Evolutionary conservation across 805 yeast species (phyloP).

Genomic region (Candida nitratophila): DNA sequence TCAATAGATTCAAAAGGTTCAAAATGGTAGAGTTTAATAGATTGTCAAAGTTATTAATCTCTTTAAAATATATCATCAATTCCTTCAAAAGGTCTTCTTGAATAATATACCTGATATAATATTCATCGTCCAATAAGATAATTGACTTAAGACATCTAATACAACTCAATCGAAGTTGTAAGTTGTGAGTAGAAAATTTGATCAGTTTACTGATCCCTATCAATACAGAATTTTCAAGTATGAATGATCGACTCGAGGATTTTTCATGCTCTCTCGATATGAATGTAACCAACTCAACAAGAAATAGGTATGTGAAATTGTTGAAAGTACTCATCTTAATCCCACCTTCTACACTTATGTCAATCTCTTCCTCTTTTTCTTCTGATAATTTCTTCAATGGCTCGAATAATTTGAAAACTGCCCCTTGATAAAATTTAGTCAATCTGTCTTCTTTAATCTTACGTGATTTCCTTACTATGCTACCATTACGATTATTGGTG

Average conservation of each 20-base stretch:
- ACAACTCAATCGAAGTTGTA: constrained; percentile 58
- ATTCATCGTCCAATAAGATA: constrained; percentile 54
- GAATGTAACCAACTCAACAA: constrained; percentile 55
- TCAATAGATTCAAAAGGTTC: constrained; percentile 36
- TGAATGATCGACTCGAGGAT: constrained; percentile 50
- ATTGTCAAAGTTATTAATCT: constrained; percentile 45
- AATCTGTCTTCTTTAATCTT: constrained; percentile 31
- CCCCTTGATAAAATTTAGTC: constrained; percentile 51
- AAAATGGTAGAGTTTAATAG: constrained; percentile 70
- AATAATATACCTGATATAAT: constrained; percentile 50
- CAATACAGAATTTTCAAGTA: constrained; percentile 53
- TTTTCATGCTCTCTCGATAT: constrained; percentile 61
- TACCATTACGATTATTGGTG: constrained; percentile 11
- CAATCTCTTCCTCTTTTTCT: constrained; percentile 1
- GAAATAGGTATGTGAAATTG: constrained; percentile 40
- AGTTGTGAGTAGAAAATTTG: constrained; percentile 29
- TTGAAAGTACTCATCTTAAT: too few relatives aligned
- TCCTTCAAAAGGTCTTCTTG: constrained; percentile 43
- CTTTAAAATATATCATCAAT: constrained; percentile 42
- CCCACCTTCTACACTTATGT: constrained; percentile 9
- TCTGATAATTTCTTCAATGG: constrained; percentile 17
- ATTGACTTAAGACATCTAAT: constrained; percentile 62
- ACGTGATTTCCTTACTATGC: neutral
- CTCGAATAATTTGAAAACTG: constrained; percentile 19
- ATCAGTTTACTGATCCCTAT: constrained; percentile 48